These are phyloP conservation scores for Cicer arietinum DNA, from an alignment of 306 rosid genomes.

Conservation along the genomic window DNA sequence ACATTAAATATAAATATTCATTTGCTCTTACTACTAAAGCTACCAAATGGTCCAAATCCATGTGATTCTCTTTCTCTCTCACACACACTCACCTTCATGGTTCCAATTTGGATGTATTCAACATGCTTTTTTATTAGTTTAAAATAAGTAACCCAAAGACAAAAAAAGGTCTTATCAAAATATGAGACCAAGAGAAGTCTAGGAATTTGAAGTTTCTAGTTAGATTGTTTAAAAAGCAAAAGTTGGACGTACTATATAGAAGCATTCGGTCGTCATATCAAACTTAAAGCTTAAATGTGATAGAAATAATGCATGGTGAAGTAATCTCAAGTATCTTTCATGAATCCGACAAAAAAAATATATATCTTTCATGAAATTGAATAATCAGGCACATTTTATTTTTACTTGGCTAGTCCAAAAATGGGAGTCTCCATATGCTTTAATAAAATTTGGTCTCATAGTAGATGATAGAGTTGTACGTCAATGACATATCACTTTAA, in stretches of 20 bases:
- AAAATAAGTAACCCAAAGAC: slow-evolving; percentile 38
- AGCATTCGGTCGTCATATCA: slow-evolving; percentile 38
- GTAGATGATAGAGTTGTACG: no score
- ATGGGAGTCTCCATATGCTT: slow-evolving; percentile 33
- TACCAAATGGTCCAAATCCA: not conserved
- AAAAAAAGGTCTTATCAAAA: slow-evolving; percentile 34
- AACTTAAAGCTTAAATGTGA: slow-evolving; percentile 42
- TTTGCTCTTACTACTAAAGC: not conserved
- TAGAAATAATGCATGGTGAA: slow-evolving; percentile 37
- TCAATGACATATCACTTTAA: no score
- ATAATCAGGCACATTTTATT: slow-evolving; percentile 37
- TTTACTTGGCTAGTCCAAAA: slow-evolving; percentile 34
- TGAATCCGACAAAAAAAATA: slow-evolving; percentile 15
- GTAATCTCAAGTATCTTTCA: slow-evolving; percentile 22
- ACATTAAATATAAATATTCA: no score
- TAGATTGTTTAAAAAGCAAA: slow-evolving; percentile 36
- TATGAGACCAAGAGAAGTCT: slow-evolving; percentile 44
- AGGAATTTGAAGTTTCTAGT: slow-evolving; percentile 48
- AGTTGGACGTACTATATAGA: slow-evolving; percentile 29
- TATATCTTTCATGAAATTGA: slow-evolving; percentile 41
- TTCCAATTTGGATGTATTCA: slow-evolving; percentile 47
- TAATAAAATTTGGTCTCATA: not conserved
- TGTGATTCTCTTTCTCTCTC: slow-evolving; percentile 10
- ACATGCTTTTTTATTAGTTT: slow-evolving; percentile 40
- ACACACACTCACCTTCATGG: slow-evolving; percentile 36